A percentile compares a stretch with the other conserved stretches of the same genome.
phyloP scores from a whole-genome alignment of 1,139 yeast genomes.

The Taphrina pruni region DNA sequence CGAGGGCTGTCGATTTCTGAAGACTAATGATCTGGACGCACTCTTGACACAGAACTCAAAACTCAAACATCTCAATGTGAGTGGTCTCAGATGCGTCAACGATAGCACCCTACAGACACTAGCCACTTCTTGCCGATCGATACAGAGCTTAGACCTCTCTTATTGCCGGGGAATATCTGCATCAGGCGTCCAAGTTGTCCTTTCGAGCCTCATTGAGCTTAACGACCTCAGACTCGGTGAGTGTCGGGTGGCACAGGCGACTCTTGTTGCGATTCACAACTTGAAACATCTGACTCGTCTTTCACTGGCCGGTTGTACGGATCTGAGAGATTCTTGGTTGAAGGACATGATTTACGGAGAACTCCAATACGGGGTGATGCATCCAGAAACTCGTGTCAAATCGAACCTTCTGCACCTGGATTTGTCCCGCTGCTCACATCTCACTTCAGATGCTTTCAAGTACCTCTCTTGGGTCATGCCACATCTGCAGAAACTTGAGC shows the following conservation, averaged over 20 bases:
- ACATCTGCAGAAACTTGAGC: slow-evolving; percentile 41
- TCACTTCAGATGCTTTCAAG: slow-evolving; percentile 41
- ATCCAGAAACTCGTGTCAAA: slow-evolving; percentile 24
- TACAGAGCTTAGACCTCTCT: slow-evolving; percentile 44
- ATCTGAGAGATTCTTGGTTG: slow-evolving; percentile 41
- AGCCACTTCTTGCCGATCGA: slow-evolving; percentile 34
- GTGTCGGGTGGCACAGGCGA: slow-evolving; percentile 5
- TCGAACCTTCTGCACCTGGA: slow-evolving; percentile 40
- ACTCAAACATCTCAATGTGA: slow-evolving; percentile 40
- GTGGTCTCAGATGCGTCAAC: slow-evolving; percentile 40
- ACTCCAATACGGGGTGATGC: slow-evolving; percentile 18
- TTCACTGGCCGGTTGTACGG: slow-evolving; percentile 41
- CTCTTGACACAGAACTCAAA: slow-evolving; percentile 37
- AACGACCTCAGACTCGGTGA: slow-evolving; percentile 41
- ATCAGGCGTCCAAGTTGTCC: slow-evolving; percentile 38
- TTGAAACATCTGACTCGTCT: slow-evolving; percentile 40
- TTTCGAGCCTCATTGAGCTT: slow-evolving; percentile 34
- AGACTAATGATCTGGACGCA: slow-evolving; percentile 41
- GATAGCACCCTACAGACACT: slow-evolving; percentile 41
- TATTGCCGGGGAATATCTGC: slow-evolving; percentile 39
- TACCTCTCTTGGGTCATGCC: slow-evolving; percentile 43
- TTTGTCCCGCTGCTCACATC: slow-evolving; percentile 41
- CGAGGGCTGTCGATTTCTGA: slow-evolving; percentile 44
- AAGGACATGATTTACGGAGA: slow-evolving; percentile 42
- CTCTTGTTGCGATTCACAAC: slow-evolving; percentile 36